A percentile compares a stretch with the other conserved stretches of the same genome.
phyloP scores from a whole-genome alignment of 176 grass and related monocot genomes.

The Musa schizocarpa region DNA sequence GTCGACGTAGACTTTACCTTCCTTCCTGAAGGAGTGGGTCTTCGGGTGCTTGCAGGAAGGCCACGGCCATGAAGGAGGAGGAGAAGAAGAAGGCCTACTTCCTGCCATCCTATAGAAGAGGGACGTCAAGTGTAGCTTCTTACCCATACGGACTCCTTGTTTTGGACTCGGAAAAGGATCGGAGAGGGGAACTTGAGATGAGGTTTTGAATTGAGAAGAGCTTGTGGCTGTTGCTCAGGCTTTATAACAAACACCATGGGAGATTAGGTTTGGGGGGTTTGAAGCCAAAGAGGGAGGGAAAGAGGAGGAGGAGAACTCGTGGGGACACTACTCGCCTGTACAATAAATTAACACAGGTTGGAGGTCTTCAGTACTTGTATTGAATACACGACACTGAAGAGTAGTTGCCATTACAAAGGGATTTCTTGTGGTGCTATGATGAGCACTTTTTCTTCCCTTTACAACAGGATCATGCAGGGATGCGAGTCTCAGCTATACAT shows the following conservation, averaged over 20 bases:
- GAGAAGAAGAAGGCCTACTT: background rate
- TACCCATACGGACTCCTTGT: background rate
- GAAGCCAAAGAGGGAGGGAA: slow-evolving; percentile 9
- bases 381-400: background rate
- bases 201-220: no score
- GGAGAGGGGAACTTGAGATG: no score
- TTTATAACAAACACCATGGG: no score
- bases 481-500: no score
- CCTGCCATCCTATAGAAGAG: background rate
- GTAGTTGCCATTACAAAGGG: no score
- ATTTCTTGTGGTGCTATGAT: no score
- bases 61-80: slow-evolving; percentile 18
- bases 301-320: background rate
- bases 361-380: background rate
- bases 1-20: background rate
- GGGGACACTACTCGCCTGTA: background rate
- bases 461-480: no score
- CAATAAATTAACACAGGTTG: background rate
- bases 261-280: no score
- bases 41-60: slow-evolving; percentile 36
- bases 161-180: background rate
- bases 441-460: no score
- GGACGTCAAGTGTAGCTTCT: background rate
- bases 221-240: no score
- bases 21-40: slow-evolving; percentile 30